Base-by-base conservation (phyloP, 441 rosid species). In the Populus trichocarpa region DNA sequence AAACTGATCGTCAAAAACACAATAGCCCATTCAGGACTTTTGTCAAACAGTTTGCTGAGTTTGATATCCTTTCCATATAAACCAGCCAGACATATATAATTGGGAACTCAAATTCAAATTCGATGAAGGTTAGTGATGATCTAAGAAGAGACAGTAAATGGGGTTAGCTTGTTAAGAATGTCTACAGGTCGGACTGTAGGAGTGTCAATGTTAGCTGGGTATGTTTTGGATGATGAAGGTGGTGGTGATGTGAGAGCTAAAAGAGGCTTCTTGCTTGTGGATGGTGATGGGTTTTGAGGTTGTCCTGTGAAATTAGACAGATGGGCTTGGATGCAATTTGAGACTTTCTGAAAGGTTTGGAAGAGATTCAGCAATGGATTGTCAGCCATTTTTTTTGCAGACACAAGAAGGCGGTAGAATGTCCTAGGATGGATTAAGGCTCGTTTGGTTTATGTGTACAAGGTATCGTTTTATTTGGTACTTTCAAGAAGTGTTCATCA, bases 301-400 rank as follows among this genome's bases (percentile, higher is more conserved):
- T 78, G 81, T 68, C 72, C 75, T 26, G 80, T 63, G 81, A 93
- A 80, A 75, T 85, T 91, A 5, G 89, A 88, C 77, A 95, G 78
- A 71, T 85, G 95, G 81, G 85, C 80, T 78, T 89, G 96, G 23
- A 92, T 46, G 70, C 89, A 87, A 69, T 36, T 85, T 20, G 93
- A 87, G 64, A 89, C 42, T 68, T 85, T 90, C 70, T 82, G 87
- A 20, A 87, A 73, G 67, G 83, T 86, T 10, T 78, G 89, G 72
- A 87, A 78, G 75, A 93, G 81, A 69, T 84, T 70, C 69, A 82
- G 88, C 74, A 90, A 74, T 74, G 95, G 90, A 63, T 87, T 87
- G 73, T 88, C 96, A 4, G 83, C 77, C 96, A 88, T 90, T 79
- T 61, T 79, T 14, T 2, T 8, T 30, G 75, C 74, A 23, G 33